Conservation (phyloP, 371 early-diverging fungal species). For the Mortierella sp. region DNA sequence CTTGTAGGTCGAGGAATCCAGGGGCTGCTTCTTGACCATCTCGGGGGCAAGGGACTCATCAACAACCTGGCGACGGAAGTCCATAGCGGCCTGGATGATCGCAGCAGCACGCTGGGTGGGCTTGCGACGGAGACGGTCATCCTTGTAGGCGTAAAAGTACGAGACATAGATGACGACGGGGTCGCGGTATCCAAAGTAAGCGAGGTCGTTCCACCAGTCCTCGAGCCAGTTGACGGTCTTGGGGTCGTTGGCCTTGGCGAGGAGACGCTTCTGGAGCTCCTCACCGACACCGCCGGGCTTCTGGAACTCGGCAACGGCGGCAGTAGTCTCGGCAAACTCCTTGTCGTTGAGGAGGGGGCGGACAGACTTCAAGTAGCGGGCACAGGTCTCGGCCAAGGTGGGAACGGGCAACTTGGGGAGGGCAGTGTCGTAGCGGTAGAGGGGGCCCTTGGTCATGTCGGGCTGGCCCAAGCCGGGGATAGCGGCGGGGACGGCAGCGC, state of each 20-base stretch:
- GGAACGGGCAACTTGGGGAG: constrained; percentile 94
- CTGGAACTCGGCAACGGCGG: constrained; percentile 83
- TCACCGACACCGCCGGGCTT: constrained; percentile 87
- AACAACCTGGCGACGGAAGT: constrained; percentile 87
- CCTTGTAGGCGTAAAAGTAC: constrained; percentile 89
- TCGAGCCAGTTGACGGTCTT: constrained; percentile 89
- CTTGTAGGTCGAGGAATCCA: constrained; percentile 94
- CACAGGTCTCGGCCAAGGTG: constrained; percentile 82
- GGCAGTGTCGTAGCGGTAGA: constrained; percentile 76
- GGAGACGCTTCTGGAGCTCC: constrained; percentile 86
- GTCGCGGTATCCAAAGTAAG: constrained; percentile 96
- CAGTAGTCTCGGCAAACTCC: constrained; percentile 79
- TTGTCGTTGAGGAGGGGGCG: constrained; percentile 81
- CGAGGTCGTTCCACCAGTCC: constrained; percentile 96
- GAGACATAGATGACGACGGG: constrained; percentile 91
- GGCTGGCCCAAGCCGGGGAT: constrained; percentile 49
- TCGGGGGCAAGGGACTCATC: constrained; percentile 89
- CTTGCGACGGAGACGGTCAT: constrained; percentile 82
- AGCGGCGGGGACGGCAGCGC: constrained; percentile 27
- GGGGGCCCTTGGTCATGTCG: constrained; percentile 65
- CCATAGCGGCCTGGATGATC: constrained; percentile 88
- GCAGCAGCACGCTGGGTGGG: constrained; percentile 91
- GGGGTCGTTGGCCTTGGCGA: constrained; percentile 76
- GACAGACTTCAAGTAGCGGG: constrained; percentile 83
- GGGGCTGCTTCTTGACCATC: constrained; percentile 79